Percentiles rank a stretch among this genome's conserved stretches.
phyloP scores from a whole-genome alignment of 1,284 basidiomycete genomes.

The Inonotus hispidus region DNA sequence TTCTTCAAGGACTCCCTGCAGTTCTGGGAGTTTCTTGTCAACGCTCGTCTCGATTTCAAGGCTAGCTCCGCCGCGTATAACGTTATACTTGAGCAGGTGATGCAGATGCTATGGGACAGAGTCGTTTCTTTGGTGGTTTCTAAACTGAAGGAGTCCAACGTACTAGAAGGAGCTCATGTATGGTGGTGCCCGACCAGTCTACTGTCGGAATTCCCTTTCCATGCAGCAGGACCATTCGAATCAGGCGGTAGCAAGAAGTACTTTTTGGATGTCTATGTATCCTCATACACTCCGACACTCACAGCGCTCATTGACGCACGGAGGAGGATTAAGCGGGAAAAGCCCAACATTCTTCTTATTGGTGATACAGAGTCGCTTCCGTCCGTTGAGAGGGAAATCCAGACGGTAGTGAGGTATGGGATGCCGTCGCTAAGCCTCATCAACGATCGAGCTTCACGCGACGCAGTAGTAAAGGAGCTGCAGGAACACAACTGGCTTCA shows the following conservation, averaged over 20 bases:
- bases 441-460: neutral
- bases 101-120: constrained; percentile 30
- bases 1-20: neutral
- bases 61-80: constrained; percentile 10
- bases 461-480: neutral
- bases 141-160: constrained; percentile 19
- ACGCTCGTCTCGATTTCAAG: neutral
- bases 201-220: constrained; percentile 34
- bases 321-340: neutral
- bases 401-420: too few species aligned
- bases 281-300: constrained; percentile 36
- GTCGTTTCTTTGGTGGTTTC: constrained; percentile 30
- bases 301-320: constrained; percentile 26
- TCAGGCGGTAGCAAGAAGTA: neutral
- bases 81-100: constrained; percentile 19
- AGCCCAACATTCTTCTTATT: neutral
- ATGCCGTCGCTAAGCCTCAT: neutral
- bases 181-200: constrained; percentile 41
- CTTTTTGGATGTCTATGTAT: constrained; percentile 30
- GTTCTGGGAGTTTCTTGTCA: neutral
- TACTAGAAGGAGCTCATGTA: constrained; percentile 28
- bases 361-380: neutral
- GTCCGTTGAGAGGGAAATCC: neutral
- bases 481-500: neutral
- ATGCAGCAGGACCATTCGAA: constrained; percentile 20